Conservation (phyloP, 768 basidiomycete species). For the Suillus luteus region DNA sequence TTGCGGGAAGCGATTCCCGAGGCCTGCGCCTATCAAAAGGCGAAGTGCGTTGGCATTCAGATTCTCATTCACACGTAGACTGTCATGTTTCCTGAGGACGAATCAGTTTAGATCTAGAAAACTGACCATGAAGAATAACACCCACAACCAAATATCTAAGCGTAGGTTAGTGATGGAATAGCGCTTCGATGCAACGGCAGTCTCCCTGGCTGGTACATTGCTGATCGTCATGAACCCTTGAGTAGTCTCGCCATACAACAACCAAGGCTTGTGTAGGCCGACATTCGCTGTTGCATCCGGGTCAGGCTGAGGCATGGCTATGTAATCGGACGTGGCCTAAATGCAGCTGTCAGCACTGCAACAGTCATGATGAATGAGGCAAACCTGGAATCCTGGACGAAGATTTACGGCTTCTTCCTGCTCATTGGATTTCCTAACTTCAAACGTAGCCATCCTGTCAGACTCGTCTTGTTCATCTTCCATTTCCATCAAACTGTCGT, state of each 20-base stretch:
- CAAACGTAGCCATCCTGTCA: constrained; percentile 53
- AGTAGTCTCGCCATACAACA: constrained; percentile 41
- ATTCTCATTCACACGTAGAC: constrained; percentile 25
- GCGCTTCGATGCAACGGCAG: neutral
- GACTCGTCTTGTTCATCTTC: constrained; percentile 41
- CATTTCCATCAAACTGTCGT: constrained; percentile 22
- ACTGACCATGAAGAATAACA: neutral
- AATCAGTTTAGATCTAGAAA: neutral
- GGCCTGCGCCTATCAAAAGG: constrained; percentile 31
- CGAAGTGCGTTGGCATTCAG: constrained; percentile 28
- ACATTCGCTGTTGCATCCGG: constrained; percentile 15
- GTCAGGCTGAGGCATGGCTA: constrained; percentile 14
- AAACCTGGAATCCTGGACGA: constrained; percentile 48
- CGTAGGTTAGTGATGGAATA: constrained; percentile 7
- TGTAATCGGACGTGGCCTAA: constrained; percentile 19
- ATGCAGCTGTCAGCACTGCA: neutral
- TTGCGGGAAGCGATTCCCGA: constrained; percentile 28
- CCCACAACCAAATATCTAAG: constrained; percentile 30
- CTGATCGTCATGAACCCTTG: constrained; percentile 42
- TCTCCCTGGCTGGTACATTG: constrained; percentile 19
- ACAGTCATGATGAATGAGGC: neutral
- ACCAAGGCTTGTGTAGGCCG: constrained; percentile 22
- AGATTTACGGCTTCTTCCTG: constrained; percentile 51
- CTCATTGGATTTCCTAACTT: constrained; percentile 55
- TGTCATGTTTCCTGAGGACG: constrained; percentile 22